phyloP scores from a whole-genome alignment of 2,329 filamentous ascomycete genomes.

The Parafenestella ontariensis region DNA sequence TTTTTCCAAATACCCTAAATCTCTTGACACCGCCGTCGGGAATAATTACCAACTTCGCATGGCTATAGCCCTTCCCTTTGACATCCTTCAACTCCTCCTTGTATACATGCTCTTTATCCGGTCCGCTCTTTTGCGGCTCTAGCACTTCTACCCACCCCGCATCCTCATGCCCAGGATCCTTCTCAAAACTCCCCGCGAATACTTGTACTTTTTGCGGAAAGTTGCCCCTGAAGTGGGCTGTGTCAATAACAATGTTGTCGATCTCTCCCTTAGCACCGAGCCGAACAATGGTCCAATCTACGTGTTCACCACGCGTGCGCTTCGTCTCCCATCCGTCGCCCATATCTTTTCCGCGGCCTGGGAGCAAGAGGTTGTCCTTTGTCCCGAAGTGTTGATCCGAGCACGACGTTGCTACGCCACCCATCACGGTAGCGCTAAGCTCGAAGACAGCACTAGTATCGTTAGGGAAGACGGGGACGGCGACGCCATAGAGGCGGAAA shows the following conservation, averaged over 20 bases:
- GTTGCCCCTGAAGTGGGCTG: conserved; percentile 83
- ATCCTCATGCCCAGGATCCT: conserved; percentile 64
- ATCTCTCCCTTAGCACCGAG: conserved; percentile 72
- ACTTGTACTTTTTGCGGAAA: conserved; percentile 79
- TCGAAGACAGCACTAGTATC: conserved; percentile 72
- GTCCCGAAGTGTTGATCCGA: conserved; percentile 86
- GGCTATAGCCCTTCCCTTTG: conserved; percentile 70
- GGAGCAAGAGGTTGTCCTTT: conserved; percentile 80
- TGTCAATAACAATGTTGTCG: conserved; percentile 75
- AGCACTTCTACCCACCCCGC: conserved; percentile 72
- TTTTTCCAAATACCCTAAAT: conserved; percentile 75
- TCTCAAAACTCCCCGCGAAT: conserved; percentile 64
- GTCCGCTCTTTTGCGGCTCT: conserved; percentile 70
- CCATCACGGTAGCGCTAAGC: conserved; percentile 79
- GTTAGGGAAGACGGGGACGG: conserved; percentile 76
- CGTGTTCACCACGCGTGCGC: conserved; percentile 73
- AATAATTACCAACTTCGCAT: conserved; percentile 90
- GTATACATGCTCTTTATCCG: conserved; percentile 76
- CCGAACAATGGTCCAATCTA: conserved; percentile 82
- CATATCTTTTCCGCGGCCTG: conserved; percentile 82
- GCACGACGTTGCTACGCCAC: conserved; percentile 76
- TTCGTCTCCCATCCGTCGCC: conserved; percentile 88
- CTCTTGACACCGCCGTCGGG: conserved; percentile 94
- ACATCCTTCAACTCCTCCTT: conserved; percentile 54
- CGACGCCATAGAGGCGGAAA: conserved; percentile 78